Percentiles rank a stretch among this genome's conserved stretches.
Conservation (phyloP, 2,329 filamentous ascomycete genomes). For the Dactylellina parvicollis region DNA sequence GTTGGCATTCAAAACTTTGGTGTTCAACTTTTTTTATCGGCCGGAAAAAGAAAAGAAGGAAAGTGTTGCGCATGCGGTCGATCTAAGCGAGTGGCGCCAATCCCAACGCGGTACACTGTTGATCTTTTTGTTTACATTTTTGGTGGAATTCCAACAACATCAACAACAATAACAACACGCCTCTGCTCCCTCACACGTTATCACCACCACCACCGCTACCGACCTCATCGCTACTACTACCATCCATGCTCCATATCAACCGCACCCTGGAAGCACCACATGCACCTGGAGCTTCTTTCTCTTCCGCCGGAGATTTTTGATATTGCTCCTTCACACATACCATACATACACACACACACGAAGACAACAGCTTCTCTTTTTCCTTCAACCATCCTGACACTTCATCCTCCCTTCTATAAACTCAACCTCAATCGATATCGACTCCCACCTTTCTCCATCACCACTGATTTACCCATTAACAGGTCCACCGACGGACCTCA, state of each 20-base stretch:
- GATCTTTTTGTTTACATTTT: slow-evolving; percentile 39
- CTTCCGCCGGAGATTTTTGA: slow-evolving; percentile 18
- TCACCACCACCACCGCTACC: background rate
- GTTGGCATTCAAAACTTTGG: background rate
- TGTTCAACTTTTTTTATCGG: background rate
- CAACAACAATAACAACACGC: slow-evolving; percentile 23
- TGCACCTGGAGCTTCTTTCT: slow-evolving; percentile 15
- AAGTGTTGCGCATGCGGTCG: slow-evolving; percentile 44
- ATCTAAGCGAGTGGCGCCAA: slow-evolving; percentile 11
- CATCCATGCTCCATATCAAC: slow-evolving; percentile 9
- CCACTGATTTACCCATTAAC: background rate
- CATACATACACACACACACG: slow-evolving; percentile 67
- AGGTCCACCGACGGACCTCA: slow-evolving; percentile 36
- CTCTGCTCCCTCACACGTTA: background rate
- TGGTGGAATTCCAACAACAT: slow-evolving; percentile 24
- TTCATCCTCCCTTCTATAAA: background rate
- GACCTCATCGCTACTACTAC: no score
- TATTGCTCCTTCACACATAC: slow-evolving; percentile 60
- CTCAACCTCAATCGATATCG: slow-evolving; percentile 2
- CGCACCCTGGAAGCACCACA: slow-evolving; percentile 17
- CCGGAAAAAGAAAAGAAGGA: slow-evolving; percentile 9
- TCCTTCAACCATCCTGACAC: slow-evolving; percentile 71
- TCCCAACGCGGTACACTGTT: slow-evolving; percentile 30
- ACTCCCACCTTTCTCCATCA: background rate
- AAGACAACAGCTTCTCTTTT: slow-evolving; percentile 66